Base-by-base conservation (phyloP, 78 protist species). In the Pigoraptor vietnamica region DNA sequence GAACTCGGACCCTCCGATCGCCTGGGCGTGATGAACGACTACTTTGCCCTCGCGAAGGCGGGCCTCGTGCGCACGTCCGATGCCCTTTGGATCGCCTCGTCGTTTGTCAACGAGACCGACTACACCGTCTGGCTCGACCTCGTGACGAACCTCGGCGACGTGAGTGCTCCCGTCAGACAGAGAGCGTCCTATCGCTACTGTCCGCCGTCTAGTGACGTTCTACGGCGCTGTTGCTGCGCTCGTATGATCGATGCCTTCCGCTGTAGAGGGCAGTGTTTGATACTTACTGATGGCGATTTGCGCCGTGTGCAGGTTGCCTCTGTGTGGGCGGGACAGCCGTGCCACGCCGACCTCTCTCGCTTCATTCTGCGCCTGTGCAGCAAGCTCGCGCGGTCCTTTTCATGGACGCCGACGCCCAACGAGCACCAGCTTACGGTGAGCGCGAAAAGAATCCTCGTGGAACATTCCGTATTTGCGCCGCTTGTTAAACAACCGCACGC, bases 81-180 rank as follows among this genome's bases (percentile, higher is more conserved):
- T 24, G 90, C 38, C 21, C 89, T 95, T 24, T 55, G 23, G 36
- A 29, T 91, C 24, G 1, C 91, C 19, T 14, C 38, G 36, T 0
- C 0, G 34, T 91, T 34, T 92, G 2, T 0, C n/a, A 81, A n/a
- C 39, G 92, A 90, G 90, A 23, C 1, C 38, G 90, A 91, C 25
- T 90, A 25, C 92, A 40, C 84, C 24, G 95, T 94, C 35, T 90
- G 92, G 90, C 2, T 40, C 37, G 95, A 86, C 40, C 9, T 94
- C 55, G 19, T 0, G 2, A 0, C 34, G n/a, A 1, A 37, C 81
- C 56, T 89, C 37, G 36, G 1, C 0, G 23, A 2, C 91, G 39
- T 32, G 37, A n/a, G 0, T 25, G 23, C 40, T 87, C 40, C 36
- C 83, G 92, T 6, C 0, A 86, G 24, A 29, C 29, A 91, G 81